Evolutionary conservation across 208 protist genomes (phyloP).

Genomic region (Trypanosoma rangeli): DNA sequence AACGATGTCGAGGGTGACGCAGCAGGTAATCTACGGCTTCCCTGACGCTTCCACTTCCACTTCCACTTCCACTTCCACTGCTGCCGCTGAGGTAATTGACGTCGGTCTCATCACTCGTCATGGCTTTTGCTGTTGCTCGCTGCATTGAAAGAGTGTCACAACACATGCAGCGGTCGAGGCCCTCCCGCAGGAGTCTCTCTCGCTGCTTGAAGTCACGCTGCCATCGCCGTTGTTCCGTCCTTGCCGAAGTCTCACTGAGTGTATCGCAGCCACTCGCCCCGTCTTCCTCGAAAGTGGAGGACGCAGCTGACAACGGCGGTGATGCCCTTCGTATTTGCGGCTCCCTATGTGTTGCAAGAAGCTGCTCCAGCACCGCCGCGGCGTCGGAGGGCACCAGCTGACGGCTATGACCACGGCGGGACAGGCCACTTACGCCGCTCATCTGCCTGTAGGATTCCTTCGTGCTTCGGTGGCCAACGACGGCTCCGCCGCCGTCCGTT

Average conservation of each 20-base stretch:
- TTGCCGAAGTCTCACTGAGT: background rate
- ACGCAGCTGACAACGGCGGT: background rate
- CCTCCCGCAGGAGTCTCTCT: slow-evolving; percentile 24
- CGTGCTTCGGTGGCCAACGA: background rate
- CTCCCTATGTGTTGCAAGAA: slow-evolving; percentile 2
- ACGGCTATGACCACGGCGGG: background rate
- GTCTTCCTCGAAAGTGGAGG: background rate
- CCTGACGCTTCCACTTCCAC: slow-evolving; percentile 11
- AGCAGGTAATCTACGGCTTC: slow-evolving; percentile 7
- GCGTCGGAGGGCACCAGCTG: slow-evolving; percentile 5
- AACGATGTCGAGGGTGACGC: background rate
- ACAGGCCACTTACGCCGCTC: background rate
- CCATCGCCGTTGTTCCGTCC: slow-evolving; percentile 10
- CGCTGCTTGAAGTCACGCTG: slow-evolving; percentile 7
- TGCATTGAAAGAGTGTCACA: background rate
- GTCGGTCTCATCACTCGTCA: slow-evolving; percentile 14
- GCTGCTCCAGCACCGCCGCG: slow-evolving; percentile 4
- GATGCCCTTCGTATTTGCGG: too few relatives aligned
- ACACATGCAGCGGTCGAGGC: slow-evolving; percentile 20
- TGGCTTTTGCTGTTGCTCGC: background rate
- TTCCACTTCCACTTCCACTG: slow-evolving; percentile 8
- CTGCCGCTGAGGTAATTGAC: slow-evolving; percentile 27
- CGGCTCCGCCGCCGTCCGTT: background rate
- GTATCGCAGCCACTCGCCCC: background rate
- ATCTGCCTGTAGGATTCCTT: slow-evolving; percentile 1